These are phyloP conservation scores for Nemophila menziesii DNA, from an alignment of 257 asterid genomes.

Conservation along the genomic window DNA sequence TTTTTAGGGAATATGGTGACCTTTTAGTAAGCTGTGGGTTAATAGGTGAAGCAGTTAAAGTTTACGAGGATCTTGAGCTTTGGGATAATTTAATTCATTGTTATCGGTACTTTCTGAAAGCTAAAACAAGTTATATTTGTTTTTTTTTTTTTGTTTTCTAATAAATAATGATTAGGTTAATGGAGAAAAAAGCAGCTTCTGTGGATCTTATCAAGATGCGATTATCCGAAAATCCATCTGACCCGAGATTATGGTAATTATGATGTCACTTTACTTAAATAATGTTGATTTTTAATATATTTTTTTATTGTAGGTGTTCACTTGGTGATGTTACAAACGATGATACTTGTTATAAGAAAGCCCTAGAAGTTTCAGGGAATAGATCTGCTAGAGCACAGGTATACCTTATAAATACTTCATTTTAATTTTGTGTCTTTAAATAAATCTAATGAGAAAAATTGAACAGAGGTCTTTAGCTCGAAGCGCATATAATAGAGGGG, in stretches of 20 bases:
- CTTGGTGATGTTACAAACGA: conserved; percentile 82
- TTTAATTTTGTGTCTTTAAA: background rate
- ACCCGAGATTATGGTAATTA: conserved; percentile 81
- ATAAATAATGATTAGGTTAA: conserved; percentile 12
- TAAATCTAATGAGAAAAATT: background rate
- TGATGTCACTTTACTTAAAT: too few species aligned
- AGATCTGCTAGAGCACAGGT: conserved; percentile 74
- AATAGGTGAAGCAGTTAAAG: conserved; percentile 76
- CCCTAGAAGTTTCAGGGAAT: conserved; percentile 70
- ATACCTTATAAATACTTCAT: background rate
- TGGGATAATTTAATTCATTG: conserved; percentile 91
- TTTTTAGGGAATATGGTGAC: conserved; percentile 72
- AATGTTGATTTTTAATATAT: background rate
- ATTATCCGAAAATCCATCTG: conserved; percentile 54
- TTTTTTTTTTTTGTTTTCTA: background rate
- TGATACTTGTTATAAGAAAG: conserved; percentile 64
- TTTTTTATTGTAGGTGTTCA: conserved; percentile 36
- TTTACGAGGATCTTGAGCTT: conserved; percentile 85
- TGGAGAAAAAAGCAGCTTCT: conserved; percentile 91
- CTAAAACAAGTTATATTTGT: background rate
- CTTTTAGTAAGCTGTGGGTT: conserved; percentile 83
- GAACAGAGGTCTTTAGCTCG: conserved; percentile 71
- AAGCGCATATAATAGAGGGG: conserved; percentile 76
- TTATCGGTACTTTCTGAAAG: conserved; percentile 28
- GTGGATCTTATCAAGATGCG: conserved; percentile 65